These are phyloP conservation scores for Magnolia sinica DNA, from an alignment of 164 flowering plant genomes.

Conservation along the genomic window DNA sequence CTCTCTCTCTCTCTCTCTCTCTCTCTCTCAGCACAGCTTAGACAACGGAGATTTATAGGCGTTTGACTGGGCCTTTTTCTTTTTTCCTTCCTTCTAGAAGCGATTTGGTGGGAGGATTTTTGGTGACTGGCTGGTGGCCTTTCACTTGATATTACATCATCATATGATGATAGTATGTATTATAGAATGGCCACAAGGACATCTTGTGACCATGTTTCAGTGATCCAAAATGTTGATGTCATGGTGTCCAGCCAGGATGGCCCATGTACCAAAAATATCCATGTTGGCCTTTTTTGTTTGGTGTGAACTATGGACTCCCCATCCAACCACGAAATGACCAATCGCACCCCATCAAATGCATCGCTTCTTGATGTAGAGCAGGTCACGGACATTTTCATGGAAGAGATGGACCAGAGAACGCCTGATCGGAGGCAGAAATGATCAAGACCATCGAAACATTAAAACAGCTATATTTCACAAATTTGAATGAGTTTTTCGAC, in stretches of 20 bases:
- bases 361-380: too few relatives aligned
- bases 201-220: background rate
- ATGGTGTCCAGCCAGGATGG: background rate
- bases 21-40: slow-evolving; percentile 1
- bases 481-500: too few relatives aligned
- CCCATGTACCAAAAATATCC: background rate
- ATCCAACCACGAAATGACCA: too few relatives aligned
- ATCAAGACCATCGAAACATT: too few relatives aligned
- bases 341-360: too few relatives aligned
- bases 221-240: background rate
- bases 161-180: slow-evolving; percentile 14
- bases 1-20: slow-evolving; percentile 4
- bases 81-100: slow-evolving; percentile 64
- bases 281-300: too few relatives aligned
- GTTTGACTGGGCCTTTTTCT: slow-evolving; percentile 34
- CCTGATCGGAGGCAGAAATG: too few relatives aligned
- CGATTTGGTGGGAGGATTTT: slow-evolving; percentile 74
- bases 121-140: slow-evolving; percentile 42
- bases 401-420: too few relatives aligned
- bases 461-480: too few relatives aligned
- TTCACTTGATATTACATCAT: slow-evolving; percentile 27
- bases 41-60: slow-evolving; percentile 38
- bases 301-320: too few relatives aligned
- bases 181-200: background rate
- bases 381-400: too few relatives aligned